Percentiles rank a stretch among this genome's conserved stretches.
These are phyloP conservation scores for Phyllosticta capitalensis DNA, from an alignment of 2,329 filamentous ascomycete genomes.

Conservation along the genomic window DNA sequence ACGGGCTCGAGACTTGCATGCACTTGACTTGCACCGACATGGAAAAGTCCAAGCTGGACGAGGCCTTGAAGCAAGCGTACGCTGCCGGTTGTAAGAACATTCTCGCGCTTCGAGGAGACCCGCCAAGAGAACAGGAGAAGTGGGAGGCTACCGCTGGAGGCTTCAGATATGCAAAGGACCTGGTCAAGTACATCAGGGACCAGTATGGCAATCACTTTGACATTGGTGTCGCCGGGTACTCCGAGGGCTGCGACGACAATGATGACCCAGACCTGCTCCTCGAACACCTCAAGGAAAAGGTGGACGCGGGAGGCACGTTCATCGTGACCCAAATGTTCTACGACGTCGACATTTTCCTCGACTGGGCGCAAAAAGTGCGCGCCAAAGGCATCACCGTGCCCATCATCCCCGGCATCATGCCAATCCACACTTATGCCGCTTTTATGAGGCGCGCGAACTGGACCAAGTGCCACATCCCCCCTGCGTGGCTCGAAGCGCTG, in stretches of 20 bases:
- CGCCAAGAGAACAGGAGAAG: slow-evolving; percentile 83
- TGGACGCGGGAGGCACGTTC: slow-evolving; percentile 86
- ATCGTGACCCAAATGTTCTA: slow-evolving; percentile 99
- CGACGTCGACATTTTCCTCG: slow-evolving; percentile 87
- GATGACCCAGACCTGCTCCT: slow-evolving; percentile 75
- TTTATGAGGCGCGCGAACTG: slow-evolving; percentile 86
- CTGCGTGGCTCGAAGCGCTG: slow-evolving; percentile 68
- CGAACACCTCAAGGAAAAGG: slow-evolving; percentile 92
- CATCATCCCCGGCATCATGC: slow-evolving; percentile 83
- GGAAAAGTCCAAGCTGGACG: slow-evolving; percentile 83
- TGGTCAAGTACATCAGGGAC: slow-evolving; percentile 73
- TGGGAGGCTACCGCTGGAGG: slow-evolving; percentile 83
- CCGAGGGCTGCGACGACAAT: slow-evolving; percentile 91
- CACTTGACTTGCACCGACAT: slow-evolving; percentile 98
- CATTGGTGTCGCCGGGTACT: slow-evolving; percentile 90
- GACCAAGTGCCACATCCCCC: slow-evolving; percentile 77
- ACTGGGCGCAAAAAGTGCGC: slow-evolving; percentile 80
- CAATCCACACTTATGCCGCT: slow-evolving; percentile 88
- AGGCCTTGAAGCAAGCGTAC: slow-evolving; percentile 79
- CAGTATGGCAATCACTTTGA: slow-evolving; percentile 86
- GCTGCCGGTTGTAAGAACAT: slow-evolving; percentile 97
- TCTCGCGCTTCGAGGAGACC: slow-evolving; percentile 83
- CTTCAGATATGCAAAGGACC: slow-evolving; percentile 85
- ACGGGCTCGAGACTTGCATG: slow-evolving; percentile 97
- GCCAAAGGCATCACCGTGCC: slow-evolving; percentile 74